Evolutionary conservation across 2,329 filamentous ascomycete genomes (phyloP).

Genomic region (Grosmannia serpens): DNA sequence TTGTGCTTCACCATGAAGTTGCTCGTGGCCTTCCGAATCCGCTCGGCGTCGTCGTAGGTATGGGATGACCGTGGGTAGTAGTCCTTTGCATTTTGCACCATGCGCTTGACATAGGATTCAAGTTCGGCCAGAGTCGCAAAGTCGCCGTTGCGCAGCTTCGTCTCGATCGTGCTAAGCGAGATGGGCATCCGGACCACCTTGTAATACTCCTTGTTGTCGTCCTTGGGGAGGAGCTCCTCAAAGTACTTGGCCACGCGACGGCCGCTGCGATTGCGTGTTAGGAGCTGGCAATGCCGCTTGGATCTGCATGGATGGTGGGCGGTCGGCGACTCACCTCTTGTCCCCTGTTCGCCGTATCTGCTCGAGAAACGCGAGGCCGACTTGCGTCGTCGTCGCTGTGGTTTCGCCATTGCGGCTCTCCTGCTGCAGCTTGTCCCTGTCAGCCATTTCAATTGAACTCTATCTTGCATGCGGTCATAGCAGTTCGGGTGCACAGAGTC

Average conservation of each 20-base stretch:
- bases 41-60: slow-evolving; percentile 74
- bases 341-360: slow-evolving; percentile 66
- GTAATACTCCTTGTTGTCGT: slow-evolving; percentile 64
- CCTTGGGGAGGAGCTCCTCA: slow-evolving; percentile 54
- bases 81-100: slow-evolving; percentile 79
- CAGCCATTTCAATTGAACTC: not conserved
- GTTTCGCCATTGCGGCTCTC: slow-evolving; percentile 46
- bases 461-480: not conserved
- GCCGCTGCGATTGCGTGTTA: slow-evolving; percentile 36
- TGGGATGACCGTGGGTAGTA: slow-evolving; percentile 64
- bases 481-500: not conserved
- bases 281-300: not conserved
- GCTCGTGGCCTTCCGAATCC: slow-evolving; percentile 73
- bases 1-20: slow-evolving; percentile 84
- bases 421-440: slow-evolving; percentile 1
- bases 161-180: slow-evolving; percentile 65
- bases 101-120: slow-evolving; percentile 77
- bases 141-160: slow-evolving; percentile 55
- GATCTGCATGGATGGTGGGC: not conserved
- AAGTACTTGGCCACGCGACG: slow-evolving; percentile 66
- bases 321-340: slow-evolving; percentile 55
- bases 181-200: slow-evolving; percentile 65
- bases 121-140: slow-evolving; percentile 63
- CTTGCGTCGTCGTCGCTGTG: slow-evolving; percentile 55
- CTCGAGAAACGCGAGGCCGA: slow-evolving; percentile 63